These are phyloP conservation scores for Leccinellum rugosiceps DNA, from an alignment of 768 basidiomycete species.

Conservation along the genomic window DNA sequence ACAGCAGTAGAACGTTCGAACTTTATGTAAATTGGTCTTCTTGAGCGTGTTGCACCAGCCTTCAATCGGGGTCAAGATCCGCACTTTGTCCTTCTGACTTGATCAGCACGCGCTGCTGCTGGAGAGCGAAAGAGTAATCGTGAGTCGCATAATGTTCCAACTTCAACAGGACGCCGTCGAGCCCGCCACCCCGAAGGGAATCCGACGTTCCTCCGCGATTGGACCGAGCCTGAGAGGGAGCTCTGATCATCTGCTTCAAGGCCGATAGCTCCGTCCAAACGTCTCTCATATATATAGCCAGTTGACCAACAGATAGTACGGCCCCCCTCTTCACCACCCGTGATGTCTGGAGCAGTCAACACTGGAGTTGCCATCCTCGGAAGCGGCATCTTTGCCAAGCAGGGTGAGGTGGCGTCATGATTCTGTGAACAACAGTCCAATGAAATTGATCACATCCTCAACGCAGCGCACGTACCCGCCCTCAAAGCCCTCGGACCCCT, in stretches of 20 bases:
- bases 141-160: too few species aligned
- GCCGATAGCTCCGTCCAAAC: neutral
- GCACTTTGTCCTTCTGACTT: too few species aligned
- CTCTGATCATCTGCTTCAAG: too few species aligned
- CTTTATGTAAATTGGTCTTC: too few species aligned
- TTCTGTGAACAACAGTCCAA: neutral
- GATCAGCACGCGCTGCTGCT: neutral
- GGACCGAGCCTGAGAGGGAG: too few species aligned
- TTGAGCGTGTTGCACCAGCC: too few species aligned
- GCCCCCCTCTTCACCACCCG: neutral
- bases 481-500: slow-evolving; percentile 50
- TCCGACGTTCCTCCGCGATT: slow-evolving; percentile 1
- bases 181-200: too few species aligned
- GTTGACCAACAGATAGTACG: neutral
- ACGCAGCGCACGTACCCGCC: slow-evolving; percentile 75
- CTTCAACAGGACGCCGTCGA: too few species aligned
- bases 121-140: too few species aligned
- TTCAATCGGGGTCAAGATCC: neutral
- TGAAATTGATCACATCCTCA: neutral
- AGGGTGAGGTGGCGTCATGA: slow-evolving; percentile 49
- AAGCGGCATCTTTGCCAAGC: slow-evolving; percentile 74
- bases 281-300: neutral
- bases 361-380: slow-evolving; percentile 74
- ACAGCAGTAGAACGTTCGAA: too few species aligned
- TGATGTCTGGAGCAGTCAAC: slow-evolving; percentile 38